Evolutionary conservation across 2,329 filamentous ascomycete genomes (phyloP).

Genomic region (Microcera coccophila): DNA sequence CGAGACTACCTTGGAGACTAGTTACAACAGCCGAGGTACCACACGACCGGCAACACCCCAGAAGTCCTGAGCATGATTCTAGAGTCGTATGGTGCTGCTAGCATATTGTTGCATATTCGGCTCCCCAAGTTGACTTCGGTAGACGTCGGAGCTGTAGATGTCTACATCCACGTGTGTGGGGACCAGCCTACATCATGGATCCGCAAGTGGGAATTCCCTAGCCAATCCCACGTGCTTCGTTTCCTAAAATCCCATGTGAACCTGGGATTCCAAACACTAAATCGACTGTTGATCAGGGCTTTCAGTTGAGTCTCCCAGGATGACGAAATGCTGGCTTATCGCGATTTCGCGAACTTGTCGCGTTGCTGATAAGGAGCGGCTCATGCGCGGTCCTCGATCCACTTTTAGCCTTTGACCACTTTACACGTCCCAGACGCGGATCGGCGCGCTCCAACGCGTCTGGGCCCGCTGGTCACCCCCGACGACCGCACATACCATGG

Average conservation of each 20-base stretch:
- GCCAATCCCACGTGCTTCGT: no score
- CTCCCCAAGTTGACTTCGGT: neutral
- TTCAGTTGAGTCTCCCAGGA: neutral
- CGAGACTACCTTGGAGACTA: neutral
- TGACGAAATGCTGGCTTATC: neutral
- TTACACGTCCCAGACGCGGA: constrained; percentile 7
- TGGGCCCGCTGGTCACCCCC: constrained; percentile 11
- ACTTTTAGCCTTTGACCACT: constrained; percentile 4
- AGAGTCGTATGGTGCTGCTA: neutral
- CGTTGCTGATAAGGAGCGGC: neutral
- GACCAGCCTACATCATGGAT: no score
- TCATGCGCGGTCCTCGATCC: constrained; percentile 1
- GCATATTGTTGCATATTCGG: neutral
- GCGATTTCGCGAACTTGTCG: neutral
- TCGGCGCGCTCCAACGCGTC: constrained; percentile 9
- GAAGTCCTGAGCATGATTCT: constrained; percentile 1
- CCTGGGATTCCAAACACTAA: no score
- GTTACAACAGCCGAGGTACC: constrained; percentile 14
- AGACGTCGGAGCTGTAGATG: neutral
- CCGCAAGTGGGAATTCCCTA: no score
- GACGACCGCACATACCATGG: constrained; percentile 9
- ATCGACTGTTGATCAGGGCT: no score
- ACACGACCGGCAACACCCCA: constrained; percentile 2
- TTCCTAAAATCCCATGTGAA: no score
- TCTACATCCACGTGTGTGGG: neutral